Evolutionary conservation across 1,139 yeast species (phyloP).

Genomic region (Diutina mesorugosa): DNA sequence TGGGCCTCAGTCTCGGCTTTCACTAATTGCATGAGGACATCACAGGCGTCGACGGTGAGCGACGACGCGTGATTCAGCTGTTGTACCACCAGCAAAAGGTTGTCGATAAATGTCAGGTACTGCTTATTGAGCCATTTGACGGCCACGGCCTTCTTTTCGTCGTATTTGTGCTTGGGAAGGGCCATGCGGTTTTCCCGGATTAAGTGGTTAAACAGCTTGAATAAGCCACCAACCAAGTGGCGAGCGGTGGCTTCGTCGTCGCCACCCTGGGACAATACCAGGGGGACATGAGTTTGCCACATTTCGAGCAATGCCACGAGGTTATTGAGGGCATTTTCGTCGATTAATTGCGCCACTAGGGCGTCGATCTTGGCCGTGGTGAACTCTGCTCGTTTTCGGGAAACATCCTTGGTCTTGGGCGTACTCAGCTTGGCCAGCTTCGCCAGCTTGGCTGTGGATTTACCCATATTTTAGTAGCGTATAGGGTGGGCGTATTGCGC

Average conservation of each 20-base stretch:
- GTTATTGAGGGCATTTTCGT: constrained; percentile 28
- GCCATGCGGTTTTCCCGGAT: constrained; percentile 36
- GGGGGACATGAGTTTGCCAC: constrained; percentile 15
- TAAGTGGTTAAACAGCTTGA: constrained; percentile 44
- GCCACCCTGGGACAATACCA: constrained; percentile 5
- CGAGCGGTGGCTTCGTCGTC: constrained; percentile 24
- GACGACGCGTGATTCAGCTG: constrained; percentile 26
- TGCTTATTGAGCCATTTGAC: constrained; percentile 53
- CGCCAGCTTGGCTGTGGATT: constrained; percentile 8
- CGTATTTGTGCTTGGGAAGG: constrained; percentile 10
- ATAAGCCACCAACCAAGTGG: constrained; percentile 37
- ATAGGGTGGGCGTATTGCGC: no score
- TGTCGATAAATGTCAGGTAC: constrained; percentile 33
- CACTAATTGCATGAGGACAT: constrained; percentile 48
- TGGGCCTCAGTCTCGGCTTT: constrained; percentile 41
- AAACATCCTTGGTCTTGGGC: constrained; percentile 11
- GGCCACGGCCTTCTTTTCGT: constrained; percentile 33
- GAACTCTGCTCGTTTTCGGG: neutral
- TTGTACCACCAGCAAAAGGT: neutral
- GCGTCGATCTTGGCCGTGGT: constrained; percentile 3
- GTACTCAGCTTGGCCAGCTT: constrained; percentile 1
- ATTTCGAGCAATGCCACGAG: constrained; percentile 32
- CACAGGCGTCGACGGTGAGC: constrained; percentile 49
- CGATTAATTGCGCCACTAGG: constrained; percentile 10
- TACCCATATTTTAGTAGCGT: neutral